A percentile compares a stretch with the other conserved stretches of the same genome.
Evolutionary conservation across 345 rosid species (phyloP).

Genomic region (Camelina sativa): DNA sequence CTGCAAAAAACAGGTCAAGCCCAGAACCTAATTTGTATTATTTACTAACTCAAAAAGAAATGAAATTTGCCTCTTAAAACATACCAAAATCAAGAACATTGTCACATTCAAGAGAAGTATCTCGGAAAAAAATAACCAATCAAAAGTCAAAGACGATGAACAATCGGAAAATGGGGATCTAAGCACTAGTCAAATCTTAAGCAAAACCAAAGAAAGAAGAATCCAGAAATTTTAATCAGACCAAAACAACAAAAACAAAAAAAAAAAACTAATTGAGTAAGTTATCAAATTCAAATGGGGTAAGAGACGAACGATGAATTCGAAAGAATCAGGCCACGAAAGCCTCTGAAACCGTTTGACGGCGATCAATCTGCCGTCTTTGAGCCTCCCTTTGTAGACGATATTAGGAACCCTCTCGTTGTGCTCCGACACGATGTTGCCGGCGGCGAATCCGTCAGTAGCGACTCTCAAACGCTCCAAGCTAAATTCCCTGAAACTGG

Average conservation of each 20-base stretch:
- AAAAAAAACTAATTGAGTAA: neutral
- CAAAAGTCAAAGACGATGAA: slow-evolving; percentile 12
- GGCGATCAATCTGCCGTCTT: slow-evolving; percentile 65
- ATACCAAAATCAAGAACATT: slow-evolving; percentile 22
- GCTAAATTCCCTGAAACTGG: slow-evolving; percentile 69
- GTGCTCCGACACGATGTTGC: slow-evolving; percentile 90
- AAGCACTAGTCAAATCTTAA: slow-evolving; percentile 4
- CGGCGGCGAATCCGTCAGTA: slow-evolving; percentile 76
- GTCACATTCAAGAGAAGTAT: slow-evolving; percentile 1
- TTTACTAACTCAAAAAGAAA: slow-evolving; percentile 2
- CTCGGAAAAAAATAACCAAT: neutral
- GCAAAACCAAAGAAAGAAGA: slow-evolving; percentile 3
- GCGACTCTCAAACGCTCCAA: slow-evolving; percentile 71
- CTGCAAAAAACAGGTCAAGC: neutral
- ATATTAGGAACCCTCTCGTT: slow-evolving; percentile 94
- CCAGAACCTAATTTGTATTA: slow-evolving; percentile 6
- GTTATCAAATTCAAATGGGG: slow-evolving; percentile 11
- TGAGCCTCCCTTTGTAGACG: slow-evolving; percentile 80
- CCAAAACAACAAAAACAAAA: neutral
- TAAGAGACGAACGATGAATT: slow-evolving; percentile 70
- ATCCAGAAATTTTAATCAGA: slow-evolving; percentile 7
- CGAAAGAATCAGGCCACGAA: slow-evolving; percentile 96
- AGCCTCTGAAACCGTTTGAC: slow-evolving; percentile 83
- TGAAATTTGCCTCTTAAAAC: neutral
- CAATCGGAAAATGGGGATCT: neutral